Base-by-base conservation (phyloP, 495 filamentous ascomycete genomes). In the Amphirosellinia nigrospora region DNA sequence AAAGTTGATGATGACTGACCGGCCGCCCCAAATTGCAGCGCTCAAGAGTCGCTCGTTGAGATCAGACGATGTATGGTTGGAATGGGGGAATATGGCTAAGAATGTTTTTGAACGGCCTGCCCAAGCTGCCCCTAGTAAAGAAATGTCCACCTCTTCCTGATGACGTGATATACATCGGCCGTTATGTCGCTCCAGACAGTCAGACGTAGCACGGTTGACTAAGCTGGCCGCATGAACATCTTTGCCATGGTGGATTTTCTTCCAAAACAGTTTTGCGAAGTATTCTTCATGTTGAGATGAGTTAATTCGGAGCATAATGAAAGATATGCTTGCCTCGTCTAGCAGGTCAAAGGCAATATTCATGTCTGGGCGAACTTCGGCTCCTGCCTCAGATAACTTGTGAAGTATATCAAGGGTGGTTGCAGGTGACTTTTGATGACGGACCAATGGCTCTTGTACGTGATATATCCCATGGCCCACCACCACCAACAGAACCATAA, bases 271-370 rank as follows among this genome's bases (percentile, higher is more conserved):
- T 15, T 0, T 15, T 26, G 15, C 13, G 26, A 55, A 32, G 23
- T 55, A 55, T 55, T 28, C 28, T 55, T 55, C 50, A 55, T 55
- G 50, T 13, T 19, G 50, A 55, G 50, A 55, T 32, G 7, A 26
- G 0, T 55, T 19, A 26, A 55, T 32, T 16, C 19, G 50, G 15
- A 16, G 50, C 15, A 55, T 15, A 15, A 55, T 3, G 28, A 28
- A 15, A 28, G 50, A 32, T 4, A 26, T 13, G 15, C 23, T 55
- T 55, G 50, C 19, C 28, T 28, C 26, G 32, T 55, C 50, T 19
- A 55, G n/a, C 11, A 4, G 0, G 23, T 4, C 7, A 1, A 30
- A n/a, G 45, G 0, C 21, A n/a, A n/a, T 1, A 10, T 21, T 4
- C 13, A n/a, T 48, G 9, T 23, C 10, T 11, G 11, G 50, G 50